These are phyloP conservation scores for Corrigiola litoralis DNA, from an alignment of 179 eudicot species.

Conservation along the genomic window DNA sequence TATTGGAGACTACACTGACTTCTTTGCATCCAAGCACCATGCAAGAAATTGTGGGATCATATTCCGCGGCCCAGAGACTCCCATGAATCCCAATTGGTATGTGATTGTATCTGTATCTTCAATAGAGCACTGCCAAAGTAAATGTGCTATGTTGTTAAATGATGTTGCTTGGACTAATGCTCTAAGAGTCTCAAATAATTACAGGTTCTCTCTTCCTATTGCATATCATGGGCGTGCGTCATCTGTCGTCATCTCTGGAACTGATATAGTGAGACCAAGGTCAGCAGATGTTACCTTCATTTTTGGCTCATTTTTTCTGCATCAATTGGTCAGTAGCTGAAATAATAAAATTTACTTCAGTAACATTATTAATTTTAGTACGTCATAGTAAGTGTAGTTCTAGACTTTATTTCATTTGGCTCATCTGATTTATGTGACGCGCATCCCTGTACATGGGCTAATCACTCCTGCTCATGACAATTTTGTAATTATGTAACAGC, in stretches of 20 bases:
- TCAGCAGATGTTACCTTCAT: slow-evolving; percentile 16
- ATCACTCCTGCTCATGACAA: neutral
- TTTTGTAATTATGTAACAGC: neutral
- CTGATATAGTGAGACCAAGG: slow-evolving; percentile 92
- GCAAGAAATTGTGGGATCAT: slow-evolving; percentile 91
- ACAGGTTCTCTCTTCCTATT: slow-evolving; percentile 91
- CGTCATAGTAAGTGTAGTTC: neutral
- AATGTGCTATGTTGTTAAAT: neutral
- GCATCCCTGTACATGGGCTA: neutral
- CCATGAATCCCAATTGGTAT: slow-evolving; percentile 79
- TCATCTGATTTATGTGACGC: neutral
- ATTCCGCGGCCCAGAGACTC: slow-evolving; percentile 79
- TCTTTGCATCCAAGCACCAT: slow-evolving; percentile 88
- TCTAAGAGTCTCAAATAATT: slow-evolving; percentile 11
- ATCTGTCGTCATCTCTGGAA: slow-evolving; percentile 87
- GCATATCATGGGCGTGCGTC: slow-evolving; percentile 99
- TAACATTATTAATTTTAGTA: neutral
- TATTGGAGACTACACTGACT: slow-evolving; percentile 94
- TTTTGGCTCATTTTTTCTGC: neutral
- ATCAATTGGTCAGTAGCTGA: neutral
- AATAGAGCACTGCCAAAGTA: neutral
- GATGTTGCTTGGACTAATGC: slow-evolving; percentile 8
- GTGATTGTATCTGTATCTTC: neutral
- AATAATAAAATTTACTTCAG: neutral
- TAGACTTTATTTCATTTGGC: neutral